These are phyloP conservation scores for Talaromyces sp. DNA, from an alignment of 2,329 filamentous ascomycete genomes.

Conservation along the genomic window DNA sequence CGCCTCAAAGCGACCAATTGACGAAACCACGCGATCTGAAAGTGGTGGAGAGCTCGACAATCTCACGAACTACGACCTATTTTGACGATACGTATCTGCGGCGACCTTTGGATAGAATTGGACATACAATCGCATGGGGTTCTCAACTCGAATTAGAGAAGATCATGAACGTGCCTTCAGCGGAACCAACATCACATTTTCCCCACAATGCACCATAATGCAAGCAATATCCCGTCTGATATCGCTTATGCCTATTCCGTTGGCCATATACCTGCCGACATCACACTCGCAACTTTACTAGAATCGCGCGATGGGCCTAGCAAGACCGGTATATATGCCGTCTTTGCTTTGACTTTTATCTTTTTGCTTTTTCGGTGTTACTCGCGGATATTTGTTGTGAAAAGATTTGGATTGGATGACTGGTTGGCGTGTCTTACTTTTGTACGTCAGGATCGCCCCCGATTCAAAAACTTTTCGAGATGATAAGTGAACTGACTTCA, in stretches of 20 bases:
- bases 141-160: not conserved
- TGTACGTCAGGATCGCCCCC: constrained; percentile 30
- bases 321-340: constrained; percentile 29
- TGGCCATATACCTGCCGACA: constrained; percentile 26
- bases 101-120: not conserved
- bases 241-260: constrained; percentile 27
- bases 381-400: constrained; percentile 45
- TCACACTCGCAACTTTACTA: constrained; percentile 28
- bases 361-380: constrained; percentile 44
- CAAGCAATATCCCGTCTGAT: constrained; percentile 22
- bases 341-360: constrained; percentile 28
- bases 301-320: constrained; percentile 27
- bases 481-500: not conserved
- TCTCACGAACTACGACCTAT: not conserved
- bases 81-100: not conserved
- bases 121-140: not conserved
- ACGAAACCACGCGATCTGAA: not conserved
- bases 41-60: not conserved
- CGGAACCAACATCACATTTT: not conserved
- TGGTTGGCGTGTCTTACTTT: constrained; percentile 47
- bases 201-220: not conserved
- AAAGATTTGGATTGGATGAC: constrained; percentile 47
- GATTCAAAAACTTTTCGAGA: not conserved
- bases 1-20: not conserved
- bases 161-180: not conserved